Percentiles rank a stretch among this genome's conserved stretches.
Evolutionary conservation across 495 filamentous ascomycete genomes (phyloP).

Genomic region (Viridothelium virens): DNA sequence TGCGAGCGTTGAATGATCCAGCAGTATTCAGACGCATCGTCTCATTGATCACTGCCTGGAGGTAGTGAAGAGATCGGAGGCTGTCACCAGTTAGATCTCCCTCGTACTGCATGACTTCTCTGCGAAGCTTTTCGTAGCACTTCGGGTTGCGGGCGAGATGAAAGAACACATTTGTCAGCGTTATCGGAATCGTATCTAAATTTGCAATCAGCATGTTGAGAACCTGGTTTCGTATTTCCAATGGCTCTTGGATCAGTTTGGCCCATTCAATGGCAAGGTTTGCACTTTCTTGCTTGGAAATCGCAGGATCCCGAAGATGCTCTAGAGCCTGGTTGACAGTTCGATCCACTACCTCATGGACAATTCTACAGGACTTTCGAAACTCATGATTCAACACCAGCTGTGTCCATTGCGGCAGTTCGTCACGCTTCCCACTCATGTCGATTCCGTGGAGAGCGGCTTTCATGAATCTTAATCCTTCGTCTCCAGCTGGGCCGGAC

Average conservation of each 20-base stretch:
- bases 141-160: conserved; percentile 14
- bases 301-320: no score
- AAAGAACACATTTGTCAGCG: conserved; percentile 18
- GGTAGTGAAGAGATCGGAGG: conserved; percentile 23
- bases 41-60: conserved; percentile 32
- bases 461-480: no score
- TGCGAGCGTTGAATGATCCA: conserved; percentile 29
- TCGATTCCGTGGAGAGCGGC: no score
- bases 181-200: conserved; percentile 38
- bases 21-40: conserved; percentile 27
- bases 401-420: no score
- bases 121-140: neutral
- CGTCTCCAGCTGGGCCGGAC: no score
- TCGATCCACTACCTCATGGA: no score
- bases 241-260: conserved; percentile 32
- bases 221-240: conserved; percentile 31
- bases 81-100: conserved; percentile 27
- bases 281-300: no score
- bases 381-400: no score
- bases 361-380: no score
- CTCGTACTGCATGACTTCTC: neutral
- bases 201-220: conserved; percentile 34
- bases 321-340: no score
- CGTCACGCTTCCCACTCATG: no score
- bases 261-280: conserved; percentile 13